phyloP scores from a whole-genome alignment of 139 green algal species.

The Closterium sp. region DNA sequence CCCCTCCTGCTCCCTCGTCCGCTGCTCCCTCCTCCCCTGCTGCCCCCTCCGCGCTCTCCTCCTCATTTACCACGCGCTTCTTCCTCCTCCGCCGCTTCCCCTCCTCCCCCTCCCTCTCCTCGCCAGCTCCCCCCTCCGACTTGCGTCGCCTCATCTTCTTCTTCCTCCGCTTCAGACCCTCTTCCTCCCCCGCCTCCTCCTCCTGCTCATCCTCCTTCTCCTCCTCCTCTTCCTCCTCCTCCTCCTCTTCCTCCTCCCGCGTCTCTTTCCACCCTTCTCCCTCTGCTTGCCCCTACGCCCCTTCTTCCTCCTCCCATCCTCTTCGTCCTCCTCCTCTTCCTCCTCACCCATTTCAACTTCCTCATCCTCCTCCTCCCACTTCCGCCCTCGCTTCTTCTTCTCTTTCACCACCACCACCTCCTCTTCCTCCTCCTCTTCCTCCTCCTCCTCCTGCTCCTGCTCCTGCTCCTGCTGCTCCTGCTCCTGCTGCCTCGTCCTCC shows the following conservation, averaged over 20 bases:
- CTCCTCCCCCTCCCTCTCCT: slow-evolving; percentile 2
- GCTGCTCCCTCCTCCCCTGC: background rate
- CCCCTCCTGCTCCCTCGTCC: background rate
- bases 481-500: background rate
- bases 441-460: background rate
- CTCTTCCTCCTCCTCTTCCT: slow-evolving; percentile 2
- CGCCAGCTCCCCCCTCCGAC: background rate
- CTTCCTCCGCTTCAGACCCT: slow-evolving; percentile 2
- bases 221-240: background rate
- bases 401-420: background rate
- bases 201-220: background rate
- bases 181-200: background rate
- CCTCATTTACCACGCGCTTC: background rate
- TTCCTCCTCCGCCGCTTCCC: background rate
- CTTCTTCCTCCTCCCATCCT: background rate
- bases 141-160: background rate
- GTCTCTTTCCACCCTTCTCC: background rate
- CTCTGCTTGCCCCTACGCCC: background rate
- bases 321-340: slow-evolving; percentile 2
- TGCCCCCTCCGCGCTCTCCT: background rate
- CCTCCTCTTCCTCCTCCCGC: background rate
- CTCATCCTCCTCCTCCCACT: background rate
- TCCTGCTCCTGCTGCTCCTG: background rate
- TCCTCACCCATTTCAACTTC: background rate
- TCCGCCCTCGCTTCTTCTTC: background rate